phyloP scores from a whole-genome alignment of 495 filamentous ascomycete species.

The Jackrogersella minutella region DNA sequence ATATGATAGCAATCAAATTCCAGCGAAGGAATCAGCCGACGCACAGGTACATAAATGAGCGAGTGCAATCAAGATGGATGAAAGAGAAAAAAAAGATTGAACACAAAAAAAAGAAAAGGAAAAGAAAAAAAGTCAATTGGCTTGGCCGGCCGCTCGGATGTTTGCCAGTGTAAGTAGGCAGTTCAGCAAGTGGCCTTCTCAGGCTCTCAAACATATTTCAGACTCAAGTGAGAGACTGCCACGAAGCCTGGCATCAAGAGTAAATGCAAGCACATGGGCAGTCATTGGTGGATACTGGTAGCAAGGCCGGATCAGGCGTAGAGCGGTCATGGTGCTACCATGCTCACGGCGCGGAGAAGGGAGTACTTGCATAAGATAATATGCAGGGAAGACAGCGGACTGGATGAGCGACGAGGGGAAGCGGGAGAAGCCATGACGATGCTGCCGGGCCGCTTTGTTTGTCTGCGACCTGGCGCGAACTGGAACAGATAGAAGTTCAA shows the following conservation, averaged over 20 bases:
- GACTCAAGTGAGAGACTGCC: constrained; percentile 56
- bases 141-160: constrained; percentile 27
- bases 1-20: constrained; percentile 27
- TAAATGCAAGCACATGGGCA: constrained; percentile 41
- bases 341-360: constrained; percentile 35
- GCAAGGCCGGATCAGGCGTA: constrained; percentile 39
- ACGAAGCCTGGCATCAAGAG: constrained; percentile 51
- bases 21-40: constrained; percentile 34
- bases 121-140: constrained; percentile 31
- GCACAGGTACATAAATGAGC: constrained; percentile 25
- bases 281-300: constrained; percentile 36
- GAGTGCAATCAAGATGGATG: constrained; percentile 21
- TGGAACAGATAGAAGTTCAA: not conserved
- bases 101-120: constrained; percentile 9
- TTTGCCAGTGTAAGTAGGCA: constrained; percentile 41
- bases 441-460: constrained; percentile 29
- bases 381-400: constrained; percentile 39
- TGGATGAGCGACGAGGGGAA: constrained; percentile 17
- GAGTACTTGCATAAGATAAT: constrained; percentile 43
- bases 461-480: constrained; percentile 31
- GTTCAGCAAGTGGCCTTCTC: constrained; percentile 10
- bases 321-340: constrained; percentile 37
- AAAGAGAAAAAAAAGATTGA: constrained; percentile 11
- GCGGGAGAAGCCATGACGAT: constrained; percentile 26
- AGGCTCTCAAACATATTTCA: constrained; percentile 24